A percentile compares a stretch with the other conserved stretches of the same genome.
phyloP scores from a whole-genome alignment of 2,329 filamentous ascomycete species.

The Coleophoma crateriformis region DNA sequence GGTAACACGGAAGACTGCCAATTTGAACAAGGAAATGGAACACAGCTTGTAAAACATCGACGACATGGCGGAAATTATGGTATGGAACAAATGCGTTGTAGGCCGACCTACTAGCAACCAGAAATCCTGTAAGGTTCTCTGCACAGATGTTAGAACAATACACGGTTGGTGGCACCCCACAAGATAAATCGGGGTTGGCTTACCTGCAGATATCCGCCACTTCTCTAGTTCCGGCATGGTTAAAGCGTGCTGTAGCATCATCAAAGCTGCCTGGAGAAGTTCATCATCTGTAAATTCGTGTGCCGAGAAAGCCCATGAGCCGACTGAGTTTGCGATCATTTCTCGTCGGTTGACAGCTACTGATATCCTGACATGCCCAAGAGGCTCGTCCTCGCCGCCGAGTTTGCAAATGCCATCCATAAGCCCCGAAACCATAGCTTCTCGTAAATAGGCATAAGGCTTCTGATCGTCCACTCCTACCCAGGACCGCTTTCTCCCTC shows the following conservation, averaged over 20 bases:
- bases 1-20: conserved; percentile 68
- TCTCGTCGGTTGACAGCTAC: conserved; percentile 61
- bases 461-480: conserved; percentile 81
- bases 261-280: conserved; percentile 74
- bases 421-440: conserved; percentile 88
- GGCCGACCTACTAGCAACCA: conserved; percentile 84
- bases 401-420: conserved; percentile 85
- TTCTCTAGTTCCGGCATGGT: conserved; percentile 72
- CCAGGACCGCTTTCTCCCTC: conserved; percentile 83
- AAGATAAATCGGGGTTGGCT: conserved; percentile 27
- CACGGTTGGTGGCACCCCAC: conserved; percentile 16
- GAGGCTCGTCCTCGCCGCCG: conserved; percentile 52
- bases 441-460: conserved; percentile 82
- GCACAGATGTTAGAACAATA: conserved; percentile 33
- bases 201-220: conserved; percentile 76
- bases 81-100: conserved; percentile 97
- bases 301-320: conserved; percentile 82
- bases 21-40: conserved; percentile 85
- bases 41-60: conserved; percentile 90
- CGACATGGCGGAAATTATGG: conserved; percentile 96
- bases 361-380: conserved; percentile 60
- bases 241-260: conserved; percentile 88
- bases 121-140: conserved; percentile 80
- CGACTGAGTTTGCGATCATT: conserved; percentile 59
- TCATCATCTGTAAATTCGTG: conserved; percentile 90